phyloP scores from a whole-genome alignment of 805 yeast species.

The Grigorovia humatica region DNA sequence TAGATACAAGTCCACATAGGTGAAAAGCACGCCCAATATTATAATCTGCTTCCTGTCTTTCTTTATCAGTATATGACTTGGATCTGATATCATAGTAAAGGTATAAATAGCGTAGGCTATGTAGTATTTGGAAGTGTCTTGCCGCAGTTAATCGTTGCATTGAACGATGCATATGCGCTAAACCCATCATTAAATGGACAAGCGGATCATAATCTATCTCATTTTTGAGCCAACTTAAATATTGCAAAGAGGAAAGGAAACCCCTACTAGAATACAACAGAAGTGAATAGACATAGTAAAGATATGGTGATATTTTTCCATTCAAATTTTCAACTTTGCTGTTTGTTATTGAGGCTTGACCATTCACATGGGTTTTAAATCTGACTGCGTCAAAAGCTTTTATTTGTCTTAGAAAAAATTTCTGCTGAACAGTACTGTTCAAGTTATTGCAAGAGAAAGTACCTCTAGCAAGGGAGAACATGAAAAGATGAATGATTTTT shows the following conservation, averaged over 20 bases:
- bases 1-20: constrained; percentile 60
- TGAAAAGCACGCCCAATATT: constrained; percentile 83
- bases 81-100: constrained; percentile 56
- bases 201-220: constrained; percentile 68
- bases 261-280: constrained; percentile 73
- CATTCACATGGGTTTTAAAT: constrained; percentile 44
- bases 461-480: constrained; percentile 53
- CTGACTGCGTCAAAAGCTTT: constrained; percentile 76
- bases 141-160: constrained; percentile 82
- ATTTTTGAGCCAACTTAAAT: constrained; percentile 60
- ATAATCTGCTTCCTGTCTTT: constrained; percentile 67
- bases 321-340: constrained; percentile 34
- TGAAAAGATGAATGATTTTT: constrained; percentile 52
- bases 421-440: constrained; percentile 77
- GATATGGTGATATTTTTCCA: constrained; percentile 49
- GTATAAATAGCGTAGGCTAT: constrained; percentile 68
- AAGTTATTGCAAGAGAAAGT: constrained; percentile 46
- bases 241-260: constrained; percentile 72
- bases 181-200: constrained; percentile 61
- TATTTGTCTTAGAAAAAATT: constrained; percentile 77
- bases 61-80: constrained; percentile 29
- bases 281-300: constrained; percentile 70
- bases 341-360: constrained; percentile 67
- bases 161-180: constrained; percentile 79
- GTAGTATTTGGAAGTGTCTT: constrained; percentile 78